Percentiles rank a stretch among this genome's conserved stretches.
These are phyloP conservation scores for Ceratocystis colombiana DNA, from an alignment of 2,329 filamentous ascomycete species.

Conservation along the genomic window DNA sequence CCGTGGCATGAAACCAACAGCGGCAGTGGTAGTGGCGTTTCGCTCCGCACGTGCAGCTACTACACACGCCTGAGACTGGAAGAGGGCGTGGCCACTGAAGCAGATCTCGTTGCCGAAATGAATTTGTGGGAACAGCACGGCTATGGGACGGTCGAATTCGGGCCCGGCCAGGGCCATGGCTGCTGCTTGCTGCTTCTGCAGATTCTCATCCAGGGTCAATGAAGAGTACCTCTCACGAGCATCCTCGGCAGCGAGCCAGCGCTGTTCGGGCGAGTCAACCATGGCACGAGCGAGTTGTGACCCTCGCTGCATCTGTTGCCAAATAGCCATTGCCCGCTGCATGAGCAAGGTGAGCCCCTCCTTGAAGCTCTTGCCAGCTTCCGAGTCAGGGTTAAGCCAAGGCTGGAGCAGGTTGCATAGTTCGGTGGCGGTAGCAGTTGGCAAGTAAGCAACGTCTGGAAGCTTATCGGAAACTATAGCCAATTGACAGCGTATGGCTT, in stretches of 20 bases:
- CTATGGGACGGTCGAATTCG: conserved; percentile 22
- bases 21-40: conserved; percentile 15
- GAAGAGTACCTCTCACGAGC: conserved; percentile 23
- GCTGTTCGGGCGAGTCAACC: conserved; percentile 20
- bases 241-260: conserved; percentile 23
- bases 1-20: conserved; percentile 16
- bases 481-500: conserved; percentile 24
- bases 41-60: conserved; percentile 22
- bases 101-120: conserved; percentile 24
- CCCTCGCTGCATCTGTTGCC: conserved; percentile 26
- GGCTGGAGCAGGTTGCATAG: conserved; percentile 20
- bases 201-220: conserved; percentile 20
- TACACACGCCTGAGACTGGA: conserved; percentile 22
- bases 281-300: conserved; percentile 22
- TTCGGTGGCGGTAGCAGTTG: neutral
- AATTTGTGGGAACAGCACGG: conserved; percentile 24
- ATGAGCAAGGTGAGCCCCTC: conserved; percentile 22
- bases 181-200: conserved; percentile 15
- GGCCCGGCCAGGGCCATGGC: conserved; percentile 13
- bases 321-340: conserved; percentile 24
- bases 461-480: conserved; percentile 24
- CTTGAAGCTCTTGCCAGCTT: conserved; percentile 21
- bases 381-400: conserved; percentile 18
- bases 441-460: conserved; percentile 20
- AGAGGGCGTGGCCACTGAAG: conserved; percentile 25